A percentile compares a stretch with the other conserved stretches of the same genome.
These are phyloP conservation scores for Trichophyton benhamiae DNA, from an alignment of 2,329 filamentous ascomycete genomes.

Conservation along the genomic window DNA sequence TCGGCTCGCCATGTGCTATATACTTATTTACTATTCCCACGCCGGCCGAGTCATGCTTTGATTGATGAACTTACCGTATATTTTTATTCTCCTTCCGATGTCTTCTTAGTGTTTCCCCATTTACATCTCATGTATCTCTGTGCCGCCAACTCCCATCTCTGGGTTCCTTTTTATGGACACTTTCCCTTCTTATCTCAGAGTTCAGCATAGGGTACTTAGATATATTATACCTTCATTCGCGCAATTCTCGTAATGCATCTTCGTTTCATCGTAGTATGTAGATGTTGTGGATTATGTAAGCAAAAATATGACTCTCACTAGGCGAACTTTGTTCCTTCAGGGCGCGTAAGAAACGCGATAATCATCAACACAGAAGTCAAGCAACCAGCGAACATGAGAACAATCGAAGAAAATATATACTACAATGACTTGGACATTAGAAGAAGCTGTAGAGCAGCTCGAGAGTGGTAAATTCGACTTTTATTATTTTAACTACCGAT, in stretches of 20 bases:
- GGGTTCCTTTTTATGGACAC: neutral
- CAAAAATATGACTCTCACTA: neutral
- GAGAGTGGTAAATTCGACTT: slow-evolving; percentile 12
- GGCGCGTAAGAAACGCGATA: neutral
- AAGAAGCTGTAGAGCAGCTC: slow-evolving; percentile 13
- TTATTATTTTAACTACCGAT: neutral
- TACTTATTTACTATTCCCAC: neutral
- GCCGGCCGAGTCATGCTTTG: neutral
- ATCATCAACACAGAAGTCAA: neutral
- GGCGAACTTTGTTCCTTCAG: neutral
- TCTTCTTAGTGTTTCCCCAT: neutral
- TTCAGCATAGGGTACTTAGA: neutral
- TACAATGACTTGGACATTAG: slow-evolving; percentile 6
- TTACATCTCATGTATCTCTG: neutral
- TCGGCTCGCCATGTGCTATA: neutral
- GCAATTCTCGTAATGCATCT: neutral
- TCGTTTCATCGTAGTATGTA: neutral
- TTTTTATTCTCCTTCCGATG: neutral
- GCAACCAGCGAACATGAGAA: neutral
- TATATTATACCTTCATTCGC: slow-evolving; percentile 2
- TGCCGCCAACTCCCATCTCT: neutral
- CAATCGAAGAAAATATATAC: neutral
- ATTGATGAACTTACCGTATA: neutral
- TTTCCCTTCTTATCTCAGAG: neutral
- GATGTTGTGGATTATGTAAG: neutral